These are phyloP conservation scores for Talaromyces trachyspermus DNA, from an alignment of 495 filamentous ascomycete genomes.

Conservation along the genomic window DNA sequence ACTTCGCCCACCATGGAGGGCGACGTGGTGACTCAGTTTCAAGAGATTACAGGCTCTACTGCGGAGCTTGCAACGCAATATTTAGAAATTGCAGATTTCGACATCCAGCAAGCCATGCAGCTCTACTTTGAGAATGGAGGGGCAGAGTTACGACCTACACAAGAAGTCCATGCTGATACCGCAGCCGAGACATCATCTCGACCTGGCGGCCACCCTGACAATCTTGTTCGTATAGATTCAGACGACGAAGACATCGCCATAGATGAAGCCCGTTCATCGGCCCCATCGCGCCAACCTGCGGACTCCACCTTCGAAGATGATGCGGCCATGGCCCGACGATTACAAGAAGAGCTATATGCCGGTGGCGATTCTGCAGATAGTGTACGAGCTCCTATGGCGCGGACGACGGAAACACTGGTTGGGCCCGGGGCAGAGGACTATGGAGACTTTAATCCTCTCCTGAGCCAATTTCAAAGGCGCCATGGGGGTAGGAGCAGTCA, in stretches of 20 bases:
- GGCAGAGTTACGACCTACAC: constrained; percentile 39
- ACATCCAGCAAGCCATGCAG: constrained; percentile 77
- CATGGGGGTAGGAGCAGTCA: constrained; percentile 32
- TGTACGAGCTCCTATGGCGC: constrained; percentile 83
- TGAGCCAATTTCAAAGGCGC: constrained; percentile 57
- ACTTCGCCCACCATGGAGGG: constrained; percentile 55
- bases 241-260: constrained; percentile 44
- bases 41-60: constrained; percentile 56
- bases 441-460: constrained; percentile 53
- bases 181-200: constrained; percentile 32
- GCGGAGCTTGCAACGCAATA: constrained; percentile 66
- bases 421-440: constrained; percentile 54
- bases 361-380: constrained; percentile 48
- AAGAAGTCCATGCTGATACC: constrained; percentile 10
- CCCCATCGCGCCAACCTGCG: constrained; percentile 11
- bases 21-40: constrained; percentile 43
- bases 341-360: constrained; percentile 88
- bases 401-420: constrained; percentile 85
- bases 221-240: constrained; percentile 64
- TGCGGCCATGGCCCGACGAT: constrained; percentile 80
- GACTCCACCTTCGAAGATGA: constrained; percentile 62
- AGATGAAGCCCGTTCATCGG: constrained; percentile 18
- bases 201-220: constrained; percentile 33
- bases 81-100: constrained; percentile 71
- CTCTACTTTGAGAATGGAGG: constrained; percentile 81